Conservation (phyloP, 2,329 filamentous ascomycete species). For the Clarireedia monteithiana region DNA sequence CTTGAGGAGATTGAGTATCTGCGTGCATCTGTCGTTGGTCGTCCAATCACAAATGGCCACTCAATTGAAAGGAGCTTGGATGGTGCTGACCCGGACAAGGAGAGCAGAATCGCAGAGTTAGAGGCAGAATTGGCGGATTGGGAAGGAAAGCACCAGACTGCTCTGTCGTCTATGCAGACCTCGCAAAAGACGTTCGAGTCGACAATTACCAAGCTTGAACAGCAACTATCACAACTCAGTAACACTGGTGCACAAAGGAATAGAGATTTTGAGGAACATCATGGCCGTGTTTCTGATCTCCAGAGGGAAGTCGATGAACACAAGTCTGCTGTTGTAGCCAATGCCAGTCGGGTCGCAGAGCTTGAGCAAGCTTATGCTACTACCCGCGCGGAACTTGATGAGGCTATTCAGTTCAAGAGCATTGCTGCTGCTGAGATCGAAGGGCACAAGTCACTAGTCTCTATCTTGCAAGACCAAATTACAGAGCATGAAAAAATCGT, state of each 20-base stretch:
- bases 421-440: slow-evolving; percentile 34
- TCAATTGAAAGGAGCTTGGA: slow-evolving; percentile 7
- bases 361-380: slow-evolving; percentile 65
- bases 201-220: slow-evolving; percentile 68
- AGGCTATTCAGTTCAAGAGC: slow-evolving; percentile 53
- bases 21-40: slow-evolving; percentile 32
- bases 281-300: slow-evolving; percentile 49
- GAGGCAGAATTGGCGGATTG: slow-evolving; percentile 65
- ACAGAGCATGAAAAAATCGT: slow-evolving; percentile 50
- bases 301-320: slow-evolving; percentile 75
- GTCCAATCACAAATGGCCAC: slow-evolving; percentile 13
- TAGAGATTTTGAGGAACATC: slow-evolving; percentile 43
- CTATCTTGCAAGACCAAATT: slow-evolving; percentile 51
- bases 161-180: slow-evolving; percentile 60
- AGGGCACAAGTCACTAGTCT: slow-evolving; percentile 36
- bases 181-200: slow-evolving; percentile 66
- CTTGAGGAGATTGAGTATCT: slow-evolving; percentile 62
- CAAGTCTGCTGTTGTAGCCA: slow-evolving; percentile 62
- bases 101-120: slow-evolving; percentile 46
- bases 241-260: slow-evolving; percentile 37
- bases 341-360: slow-evolving; percentile 61
- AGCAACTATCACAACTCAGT: slow-evolving; percentile 34
- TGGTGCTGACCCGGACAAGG: slow-evolving; percentile 23
- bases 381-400: slow-evolving; percentile 60
- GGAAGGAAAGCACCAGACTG: slow-evolving; percentile 67